Evolutionary conservation across 768 basidiomycete genomes (phyloP).

Genomic region (Piloderma croceum): DNA sequence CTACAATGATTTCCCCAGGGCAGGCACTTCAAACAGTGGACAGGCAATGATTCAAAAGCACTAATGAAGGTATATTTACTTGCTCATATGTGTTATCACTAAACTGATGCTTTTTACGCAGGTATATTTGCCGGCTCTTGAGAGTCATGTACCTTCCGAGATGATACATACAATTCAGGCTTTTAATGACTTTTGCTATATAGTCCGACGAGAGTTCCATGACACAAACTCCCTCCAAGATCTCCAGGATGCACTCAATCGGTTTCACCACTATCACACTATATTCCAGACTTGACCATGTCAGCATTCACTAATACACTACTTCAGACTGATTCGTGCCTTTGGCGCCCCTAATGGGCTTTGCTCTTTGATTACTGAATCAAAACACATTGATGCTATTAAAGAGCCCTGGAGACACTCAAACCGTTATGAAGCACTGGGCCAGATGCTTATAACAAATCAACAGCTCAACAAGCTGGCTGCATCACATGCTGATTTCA

Average conservation of each 20-base stretch:
- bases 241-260: constrained; percentile 12
- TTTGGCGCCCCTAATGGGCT: constrained; percentile 21
- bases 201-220: constrained; percentile 14
- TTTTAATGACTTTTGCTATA: constrained; percentile 30
- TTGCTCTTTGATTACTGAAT: constrained; percentile 19
- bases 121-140: constrained; percentile 26
- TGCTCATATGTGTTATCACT: not conserved
- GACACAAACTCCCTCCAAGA: constrained; percentile 12
- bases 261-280: constrained; percentile 16
- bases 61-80: constrained; percentile 16
- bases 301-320: constrained; percentile 31
- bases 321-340: constrained; percentile 16
- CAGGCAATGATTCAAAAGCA: constrained; percentile 19
- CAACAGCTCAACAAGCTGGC: no score
- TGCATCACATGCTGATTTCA: no score
- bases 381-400: constrained; percentile 24
- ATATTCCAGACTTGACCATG: constrained; percentile 21
- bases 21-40: constrained; percentile 19
- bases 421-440: constrained; percentile 11
- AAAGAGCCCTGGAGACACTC: constrained; percentile 18
- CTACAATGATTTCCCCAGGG: constrained; percentile 14
- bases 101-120: constrained; percentile 2
- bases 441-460: constrained; percentile 23
- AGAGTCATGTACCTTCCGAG: constrained; percentile 20
- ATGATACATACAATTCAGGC: constrained; percentile 20